A percentile compares a stretch with the other conserved stretches of the same genome.
Evolutionary conservation across 805 yeast species (phyloP).

Genomic region (Candida cerambycidarum): DNA sequence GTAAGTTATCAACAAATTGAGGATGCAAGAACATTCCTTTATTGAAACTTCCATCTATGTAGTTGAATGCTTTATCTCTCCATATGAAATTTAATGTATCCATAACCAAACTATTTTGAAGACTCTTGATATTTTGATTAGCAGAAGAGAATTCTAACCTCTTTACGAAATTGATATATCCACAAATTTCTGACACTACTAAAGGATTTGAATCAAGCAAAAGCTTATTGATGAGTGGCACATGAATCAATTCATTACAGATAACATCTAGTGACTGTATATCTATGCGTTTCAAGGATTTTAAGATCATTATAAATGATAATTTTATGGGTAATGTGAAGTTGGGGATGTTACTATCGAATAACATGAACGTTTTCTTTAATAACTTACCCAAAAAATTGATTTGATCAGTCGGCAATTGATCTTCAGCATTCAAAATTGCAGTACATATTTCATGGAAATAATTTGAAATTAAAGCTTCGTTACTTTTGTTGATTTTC

Average conservation of each 20-base stretch:
- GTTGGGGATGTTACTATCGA: not conserved
- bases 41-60: conserved; percentile 28
- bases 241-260: conserved; percentile 23
- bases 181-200: conserved; percentile 46
- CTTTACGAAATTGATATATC: conserved; percentile 45
- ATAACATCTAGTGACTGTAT: not conserved
- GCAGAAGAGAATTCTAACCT: conserved; percentile 15
- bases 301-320: conserved; percentile 5
- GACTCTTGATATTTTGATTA: conserved; percentile 17
- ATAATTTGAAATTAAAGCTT: not conserved
- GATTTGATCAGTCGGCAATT: not conserved
- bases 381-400: not conserved
- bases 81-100: conserved; percentile 56
- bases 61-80: conserved; percentile 53
- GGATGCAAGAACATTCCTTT: conserved; percentile 40
- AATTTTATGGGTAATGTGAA: conserved; percentile 1
- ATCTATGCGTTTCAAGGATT: not conserved
- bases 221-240: conserved; percentile 34
- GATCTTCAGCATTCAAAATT: not conserved
- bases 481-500: conserved; percentile 3
- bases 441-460: conserved; percentile 3
- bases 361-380: not conserved
- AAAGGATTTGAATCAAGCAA: conserved; percentile 45
- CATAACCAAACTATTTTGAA: conserved; percentile 48
- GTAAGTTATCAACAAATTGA: conserved; percentile 29